Base-by-base conservation (phyloP, 2,329 filamentous ascomycete species). In the Aspergillus calidoustus region DNA sequence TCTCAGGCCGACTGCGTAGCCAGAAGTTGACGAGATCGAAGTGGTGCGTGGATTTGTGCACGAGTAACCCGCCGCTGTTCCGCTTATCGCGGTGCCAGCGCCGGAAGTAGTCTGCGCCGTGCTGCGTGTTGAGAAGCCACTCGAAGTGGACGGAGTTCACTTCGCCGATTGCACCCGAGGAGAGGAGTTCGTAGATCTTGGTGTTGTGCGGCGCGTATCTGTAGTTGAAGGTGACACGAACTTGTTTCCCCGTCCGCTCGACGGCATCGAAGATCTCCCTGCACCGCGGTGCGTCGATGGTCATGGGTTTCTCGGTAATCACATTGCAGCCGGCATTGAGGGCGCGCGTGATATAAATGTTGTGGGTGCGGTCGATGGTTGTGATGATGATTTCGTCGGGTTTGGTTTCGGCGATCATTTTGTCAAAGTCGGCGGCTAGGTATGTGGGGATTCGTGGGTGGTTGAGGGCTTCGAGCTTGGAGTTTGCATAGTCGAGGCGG, bases 251-350 rank as follows among this genome's bases (percentile, higher is more conserved):
- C 0, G 83, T 85, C 19, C 80, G 76, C 54, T 83, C 79, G 17
- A 85, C 85, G 13, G 84, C 82, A 64, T 81, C 78, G 64, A 87
- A 80, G 61, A 88, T 88, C 54, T 81, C 77, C 7, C 74, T 77
- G 72, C 84, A 87, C 2, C 84, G 81, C 1, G 81, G 77, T 0
- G 79, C 83, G 67, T 88, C 85, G 66, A 87, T 84, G 0, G 86
- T 88, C 86, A 88, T 88, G 4, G 86, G 86, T 71, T 89, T 89
- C 68, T 88, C 86, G 0, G 84, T 88, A n/a, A 88, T 78, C 0
- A 87, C 86, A 62, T 84, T 82, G 67, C 85, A 86, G 17, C 86
- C 86, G 1, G 87, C 74, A 64, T 87, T 84, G 53, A 89, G 76
- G 0, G 86, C 85, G 3, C 83, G 80, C 5, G 87, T 78, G 53